Evolutionary conservation across 352 stramenopile genomes (phyloP).

Genomic region (Pythium aphanidermatum): DNA sequence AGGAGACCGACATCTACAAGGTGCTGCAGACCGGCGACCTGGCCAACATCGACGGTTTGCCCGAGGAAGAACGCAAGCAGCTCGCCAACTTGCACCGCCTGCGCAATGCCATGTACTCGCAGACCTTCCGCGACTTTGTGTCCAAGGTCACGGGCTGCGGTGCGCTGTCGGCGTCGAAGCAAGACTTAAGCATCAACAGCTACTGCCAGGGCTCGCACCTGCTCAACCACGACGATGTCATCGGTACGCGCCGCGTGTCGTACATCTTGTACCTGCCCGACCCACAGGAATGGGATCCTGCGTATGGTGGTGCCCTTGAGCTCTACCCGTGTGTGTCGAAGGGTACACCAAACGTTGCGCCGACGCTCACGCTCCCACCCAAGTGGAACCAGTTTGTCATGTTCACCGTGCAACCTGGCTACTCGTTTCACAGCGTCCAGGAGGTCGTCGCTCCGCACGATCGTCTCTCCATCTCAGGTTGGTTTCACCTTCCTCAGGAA

Average conservation of each 20-base stretch:
- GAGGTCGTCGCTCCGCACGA: conserved; percentile 29
- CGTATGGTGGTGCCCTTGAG: conserved; percentile 84
- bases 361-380: conserved; percentile 38
- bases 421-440: conserved; percentile 87
- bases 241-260: conserved; percentile 83
- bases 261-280: conserved; percentile 93
- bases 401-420: conserved; percentile 83
- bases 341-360: conserved; percentile 23
- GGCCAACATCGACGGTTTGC: conserved; percentile 53
- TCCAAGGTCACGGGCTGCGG: conserved; percentile 51
- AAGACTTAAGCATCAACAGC: conserved; percentile 90
- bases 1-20: conserved; percentile 92
- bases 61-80: conserved; percentile 31
- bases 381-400: conserved; percentile 88
- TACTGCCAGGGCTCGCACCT: conserved; percentile 88
- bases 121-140: conserved; percentile 77
- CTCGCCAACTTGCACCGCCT: conserved; percentile 76
- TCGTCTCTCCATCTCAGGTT: conserved; percentile 78
- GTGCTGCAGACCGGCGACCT: conserved; percentile 91
- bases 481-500: conserved; percentile 42
- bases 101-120: conserved; percentile 79
- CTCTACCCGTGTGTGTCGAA: conserved; percentile 59
- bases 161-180: conserved; percentile 39
- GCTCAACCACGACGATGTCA: conserved; percentile 92
- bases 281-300: conserved; percentile 63